Evolutionary conservation across 768 basidiomycete species (phyloP).

Genomic region (Psilocybe azurescens): DNA sequence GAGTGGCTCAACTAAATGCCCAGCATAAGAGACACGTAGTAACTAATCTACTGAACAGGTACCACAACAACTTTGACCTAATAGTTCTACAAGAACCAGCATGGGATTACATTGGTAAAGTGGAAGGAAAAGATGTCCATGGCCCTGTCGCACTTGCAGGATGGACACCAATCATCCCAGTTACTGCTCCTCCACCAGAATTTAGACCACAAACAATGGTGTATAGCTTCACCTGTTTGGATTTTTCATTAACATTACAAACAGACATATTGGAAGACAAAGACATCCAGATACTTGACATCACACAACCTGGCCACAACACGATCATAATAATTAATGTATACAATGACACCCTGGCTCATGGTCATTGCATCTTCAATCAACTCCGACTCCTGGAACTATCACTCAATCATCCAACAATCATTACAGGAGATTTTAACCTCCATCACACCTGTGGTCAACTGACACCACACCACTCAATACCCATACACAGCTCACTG

Average conservation of each 20-base stretch:
- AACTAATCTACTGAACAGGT: conserved; percentile 20
- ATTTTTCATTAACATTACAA: conserved; percentile 27
- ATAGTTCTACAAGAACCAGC: conserved; percentile 30
- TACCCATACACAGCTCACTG: too few species aligned
- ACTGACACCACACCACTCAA: too few species aligned
- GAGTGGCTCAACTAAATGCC: too few species aligned
- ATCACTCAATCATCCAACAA: too few species aligned
- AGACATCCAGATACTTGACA: conserved; percentile 29
- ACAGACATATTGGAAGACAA: conserved; percentile 26
- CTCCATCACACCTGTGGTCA: too few species aligned
- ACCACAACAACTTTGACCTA: conserved; percentile 23
- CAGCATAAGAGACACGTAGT: background rate
- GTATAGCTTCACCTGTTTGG: conserved; percentile 18
- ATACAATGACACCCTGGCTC: conserved; percentile 25
- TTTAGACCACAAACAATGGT: conserved; percentile 22
- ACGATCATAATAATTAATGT: conserved; percentile 26
- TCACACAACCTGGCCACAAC: conserved; percentile 19
- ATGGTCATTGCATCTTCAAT: conserved; percentile 8
- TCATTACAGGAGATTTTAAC: too few species aligned
- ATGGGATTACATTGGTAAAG: conserved; percentile 25
- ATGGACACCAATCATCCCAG: too few species aligned
- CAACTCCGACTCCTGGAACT: background rate
- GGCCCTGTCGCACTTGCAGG: conserved; percentile 1
- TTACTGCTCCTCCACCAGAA: background rate
- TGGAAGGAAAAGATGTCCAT: conserved; percentile 10